Base-by-base conservation (phyloP, 306 rosid genomes). In the Lathyrus tuberosus region DNA sequence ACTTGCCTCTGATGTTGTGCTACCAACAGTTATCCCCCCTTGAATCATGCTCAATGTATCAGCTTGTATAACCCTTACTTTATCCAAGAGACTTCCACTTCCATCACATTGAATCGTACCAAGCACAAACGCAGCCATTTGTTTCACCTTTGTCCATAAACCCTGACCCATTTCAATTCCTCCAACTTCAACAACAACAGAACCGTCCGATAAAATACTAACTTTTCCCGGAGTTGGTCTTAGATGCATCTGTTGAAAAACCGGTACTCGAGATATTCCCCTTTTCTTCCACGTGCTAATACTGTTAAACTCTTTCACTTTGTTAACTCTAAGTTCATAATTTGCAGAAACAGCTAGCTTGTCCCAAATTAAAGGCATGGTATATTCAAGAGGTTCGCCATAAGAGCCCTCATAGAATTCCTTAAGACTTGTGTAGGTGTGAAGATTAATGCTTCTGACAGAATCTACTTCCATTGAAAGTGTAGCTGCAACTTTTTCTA, bases 131-230 rank as follows among this genome's bases (percentile, higher is more conserved):
- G 95, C 95, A 54, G 80, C 85, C 38, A 33, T 33, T 33, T 33
- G 38, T 33, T 33, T 33, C 9, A 33, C 38, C 38, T 33, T 33
- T 33, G 92, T 92, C 98, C 98, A 92, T 4, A 92, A 90, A 84
- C 98, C 96, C 75, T 92, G 98, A 24, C 98, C 98, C 11, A 92
- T 57, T 78, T 92, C 96, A 43, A 87, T 85, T 9, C 96, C 96
- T 70, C 96, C 96, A 43, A 89, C 98, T 82, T 92, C 98, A 78
- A 87, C 95, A 73, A 71, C 89, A 63, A 89, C 72, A 40, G 96
- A 86, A 5, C 89, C 96, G 67, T 89, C 96, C 1, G 67, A 53
- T 52, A 92, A 79, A 77, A 92, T 86, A 80, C 87, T 84, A 10
- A 79, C 95, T 80, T 83, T 92, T 41, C 91, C 98, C 0, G 96